phyloP scores from a whole-genome alignment of 2,329 filamentous ascomycete species.

The Aspergillus pseudoglaucus region DNA sequence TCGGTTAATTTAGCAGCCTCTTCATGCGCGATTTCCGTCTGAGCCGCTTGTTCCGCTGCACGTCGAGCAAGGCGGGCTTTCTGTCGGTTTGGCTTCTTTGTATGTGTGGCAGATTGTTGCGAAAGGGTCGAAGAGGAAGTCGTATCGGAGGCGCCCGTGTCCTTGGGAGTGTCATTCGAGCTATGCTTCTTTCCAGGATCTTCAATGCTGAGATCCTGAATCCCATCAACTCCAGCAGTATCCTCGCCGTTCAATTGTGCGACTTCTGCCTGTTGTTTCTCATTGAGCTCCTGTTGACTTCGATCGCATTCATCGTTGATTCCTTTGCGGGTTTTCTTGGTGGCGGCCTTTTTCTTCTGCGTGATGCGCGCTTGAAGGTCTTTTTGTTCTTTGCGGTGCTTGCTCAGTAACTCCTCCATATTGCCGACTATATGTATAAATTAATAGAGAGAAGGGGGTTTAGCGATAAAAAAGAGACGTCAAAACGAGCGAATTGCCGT shows the following conservation, averaged over 20 bases:
- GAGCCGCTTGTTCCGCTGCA: conserved; percentile 73
- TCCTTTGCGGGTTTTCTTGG: conserved; percentile 68
- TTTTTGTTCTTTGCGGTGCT: conserved; percentile 80
- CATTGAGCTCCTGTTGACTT: conserved; percentile 51
- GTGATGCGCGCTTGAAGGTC: conserved; percentile 81
- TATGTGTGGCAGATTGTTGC: conserved; percentile 12
- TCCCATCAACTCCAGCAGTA: conserved; percentile 15
- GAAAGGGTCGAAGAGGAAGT: conserved; percentile 9
- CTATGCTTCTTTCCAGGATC: conserved; percentile 13
- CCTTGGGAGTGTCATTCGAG: conserved; percentile 4
- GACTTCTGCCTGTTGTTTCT: conserved; percentile 48
- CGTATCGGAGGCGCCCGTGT: not conserved
- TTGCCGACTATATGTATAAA: not conserved
- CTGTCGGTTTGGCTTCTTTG: conserved; percentile 79
- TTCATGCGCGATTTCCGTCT: conserved; percentile 59
- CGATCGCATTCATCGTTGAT: conserved; percentile 60
- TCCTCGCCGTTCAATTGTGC: conserved; percentile 37
- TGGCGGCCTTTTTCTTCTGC: conserved; percentile 94
- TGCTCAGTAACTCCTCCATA: conserved; percentile 72
- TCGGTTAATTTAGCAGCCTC: conserved; percentile 73
- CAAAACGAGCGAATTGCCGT: conserved; percentile 3
- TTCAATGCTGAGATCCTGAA: conserved; percentile 29
- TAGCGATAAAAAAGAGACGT: not conserved
- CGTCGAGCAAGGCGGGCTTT: conserved; percentile 86
- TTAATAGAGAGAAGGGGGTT: not conserved